A percentile compares a stretch with the other conserved stretches of the same genome.
phyloP scores from a whole-genome alignment of 768 basidiomycete genomes.

The Thelephora ganbajun region DNA sequence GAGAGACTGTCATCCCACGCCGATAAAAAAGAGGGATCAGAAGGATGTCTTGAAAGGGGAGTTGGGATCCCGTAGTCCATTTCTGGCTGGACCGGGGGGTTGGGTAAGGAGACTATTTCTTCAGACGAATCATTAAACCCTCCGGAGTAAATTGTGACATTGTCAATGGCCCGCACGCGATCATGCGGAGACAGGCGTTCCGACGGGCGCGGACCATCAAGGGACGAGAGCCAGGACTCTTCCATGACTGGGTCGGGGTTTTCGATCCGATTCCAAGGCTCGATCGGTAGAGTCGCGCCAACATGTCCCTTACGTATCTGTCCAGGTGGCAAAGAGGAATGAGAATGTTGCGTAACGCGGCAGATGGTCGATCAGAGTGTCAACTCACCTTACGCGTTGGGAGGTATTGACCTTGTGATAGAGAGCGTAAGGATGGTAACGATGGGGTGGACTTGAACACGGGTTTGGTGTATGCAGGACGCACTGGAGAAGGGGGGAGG shows the following conservation, averaged over 20 bases:
- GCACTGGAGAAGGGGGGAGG: constrained; percentile 20
- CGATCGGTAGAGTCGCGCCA: constrained; percentile 27
- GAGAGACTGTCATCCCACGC: background rate
- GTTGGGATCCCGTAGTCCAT: background rate
- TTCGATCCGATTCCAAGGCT: constrained; percentile 20
- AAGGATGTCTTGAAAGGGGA: background rate
- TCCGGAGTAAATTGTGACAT: constrained; percentile 9
- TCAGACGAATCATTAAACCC: background rate
- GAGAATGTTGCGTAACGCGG: constrained; percentile 3
- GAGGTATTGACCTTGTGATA: constrained; percentile 22
- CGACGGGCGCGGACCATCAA: background rate
- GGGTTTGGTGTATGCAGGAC: constrained; percentile 27
- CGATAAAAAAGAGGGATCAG: background rate
- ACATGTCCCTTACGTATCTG: constrained; percentile 27
- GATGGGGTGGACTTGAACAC: constrained; percentile 28
- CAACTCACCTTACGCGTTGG: constrained; percentile 23
- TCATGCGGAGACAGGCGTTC: no score
- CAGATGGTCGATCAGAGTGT: constrained; percentile 1
- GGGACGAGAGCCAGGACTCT: constrained; percentile 3
- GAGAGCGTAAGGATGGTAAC: constrained; percentile 25
- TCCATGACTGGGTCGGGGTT: background rate
- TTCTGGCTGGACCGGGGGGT: background rate
- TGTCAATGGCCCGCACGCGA: no score
- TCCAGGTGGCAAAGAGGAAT: background rate
- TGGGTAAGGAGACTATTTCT: background rate